Conservation (phyloP, 1,284 basidiomycete species). For the Sporisorium iseilematis-ciliati region DNA sequence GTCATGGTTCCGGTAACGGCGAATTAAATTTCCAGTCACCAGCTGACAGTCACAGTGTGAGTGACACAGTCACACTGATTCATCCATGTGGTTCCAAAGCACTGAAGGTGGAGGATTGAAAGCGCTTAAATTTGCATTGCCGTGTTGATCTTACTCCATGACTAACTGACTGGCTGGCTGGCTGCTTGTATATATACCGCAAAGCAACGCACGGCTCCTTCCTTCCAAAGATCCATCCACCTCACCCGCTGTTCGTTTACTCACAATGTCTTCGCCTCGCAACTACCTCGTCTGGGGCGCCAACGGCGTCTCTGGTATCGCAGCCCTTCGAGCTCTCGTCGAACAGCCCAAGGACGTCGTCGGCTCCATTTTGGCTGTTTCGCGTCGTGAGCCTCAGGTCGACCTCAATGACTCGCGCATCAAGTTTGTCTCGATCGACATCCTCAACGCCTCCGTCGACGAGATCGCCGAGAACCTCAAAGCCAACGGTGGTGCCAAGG, state of each 20-base stretch:
- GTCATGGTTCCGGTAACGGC: too few relatives aligned
- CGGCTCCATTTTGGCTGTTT: slow-evolving; percentile 34
- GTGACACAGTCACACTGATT: too few relatives aligned
- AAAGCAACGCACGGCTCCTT: background rate
- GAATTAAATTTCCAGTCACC: background rate
- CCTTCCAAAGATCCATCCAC: background rate
- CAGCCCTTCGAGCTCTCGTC: slow-evolving; percentile 41
- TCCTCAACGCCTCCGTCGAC: slow-evolving; percentile 32
- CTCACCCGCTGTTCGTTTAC: background rate
- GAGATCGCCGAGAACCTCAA: slow-evolving; percentile 36
- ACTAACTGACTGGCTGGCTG: too few relatives aligned
- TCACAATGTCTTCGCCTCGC: slow-evolving; percentile 15
- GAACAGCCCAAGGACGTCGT: slow-evolving; percentile 28
- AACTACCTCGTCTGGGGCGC: slow-evolving; percentile 48
- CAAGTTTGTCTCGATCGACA: slow-evolving; percentile 50
- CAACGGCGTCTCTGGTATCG: slow-evolving; percentile 46
- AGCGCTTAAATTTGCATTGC: slow-evolving; percentile 1
- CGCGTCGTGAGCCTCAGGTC: slow-evolving; percentile 38
- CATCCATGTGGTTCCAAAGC: too few relatives aligned
- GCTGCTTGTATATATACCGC: too few relatives aligned
- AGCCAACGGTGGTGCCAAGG: slow-evolving; percentile 31
- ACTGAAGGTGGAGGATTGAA: too few relatives aligned
- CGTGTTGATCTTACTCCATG: background rate
- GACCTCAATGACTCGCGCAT: slow-evolving; percentile 41
- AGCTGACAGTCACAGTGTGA: too few relatives aligned